phyloP scores from a whole-genome alignment of 2,329 filamentous ascomycete genomes.

The Talaromyces islandicus region DNA sequence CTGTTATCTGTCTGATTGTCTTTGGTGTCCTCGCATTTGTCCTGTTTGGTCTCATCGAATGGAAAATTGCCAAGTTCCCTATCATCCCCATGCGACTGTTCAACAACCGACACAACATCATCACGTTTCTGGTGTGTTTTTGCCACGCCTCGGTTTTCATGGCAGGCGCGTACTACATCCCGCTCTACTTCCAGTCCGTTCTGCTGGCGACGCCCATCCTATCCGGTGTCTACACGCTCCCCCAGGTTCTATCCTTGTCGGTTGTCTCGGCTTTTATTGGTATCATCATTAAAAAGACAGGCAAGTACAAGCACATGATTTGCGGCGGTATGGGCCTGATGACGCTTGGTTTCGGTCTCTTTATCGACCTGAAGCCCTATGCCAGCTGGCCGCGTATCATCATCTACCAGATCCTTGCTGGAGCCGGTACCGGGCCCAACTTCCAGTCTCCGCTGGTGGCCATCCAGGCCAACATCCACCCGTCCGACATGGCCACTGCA shows the following conservation, averaged over 20 bases:
- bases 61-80: constrained; percentile 67
- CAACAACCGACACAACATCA: constrained; percentile 57
- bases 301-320: constrained; percentile 59
- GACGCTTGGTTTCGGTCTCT: constrained; percentile 60
- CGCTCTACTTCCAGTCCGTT: constrained; percentile 77
- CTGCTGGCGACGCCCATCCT: constrained; percentile 62
- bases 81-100: constrained; percentile 73
- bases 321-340: constrained; percentile 53
- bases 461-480: constrained; percentile 57
- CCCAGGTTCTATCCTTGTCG: constrained; percentile 63
- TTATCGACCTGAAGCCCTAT: constrained; percentile 52
- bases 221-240: constrained; percentile 69
- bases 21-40: constrained; percentile 61
- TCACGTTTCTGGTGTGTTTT: constrained; percentile 61
- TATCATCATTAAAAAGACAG: constrained; percentile 68
- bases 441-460: constrained; percentile 59
- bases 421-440: constrained; percentile 57
- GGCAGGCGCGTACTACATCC: constrained; percentile 70
- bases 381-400: constrained; percentile 47
- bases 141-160: constrained; percentile 74
- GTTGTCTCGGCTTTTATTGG: constrained; percentile 55
- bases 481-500: constrained; percentile 56
- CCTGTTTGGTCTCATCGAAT: constrained; percentile 68
- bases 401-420: constrained; percentile 54
- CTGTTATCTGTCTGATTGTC: constrained; percentile 69